Evolutionary conservation across 2,329 filamentous ascomycete species (phyloP), one percentile per base, ranked within the genome.

Genomic region (Plenodomus lindquistii): DNA sequence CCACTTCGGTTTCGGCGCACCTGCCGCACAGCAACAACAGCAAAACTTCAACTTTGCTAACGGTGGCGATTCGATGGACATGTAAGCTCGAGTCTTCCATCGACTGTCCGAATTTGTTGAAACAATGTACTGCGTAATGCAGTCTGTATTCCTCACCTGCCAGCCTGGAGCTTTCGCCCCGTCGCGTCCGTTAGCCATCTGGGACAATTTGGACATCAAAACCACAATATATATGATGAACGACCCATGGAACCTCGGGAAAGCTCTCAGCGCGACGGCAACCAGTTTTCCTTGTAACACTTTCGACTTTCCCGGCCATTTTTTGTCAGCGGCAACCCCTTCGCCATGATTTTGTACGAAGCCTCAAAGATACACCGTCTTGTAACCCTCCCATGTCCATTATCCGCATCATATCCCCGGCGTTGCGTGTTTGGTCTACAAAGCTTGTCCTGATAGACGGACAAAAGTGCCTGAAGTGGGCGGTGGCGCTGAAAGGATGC

Each of bases 31-130:
- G 65, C 67, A 69, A 48, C 86, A 89, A 69, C 84, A 87, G 65
- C 87, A 88, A 61, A 88, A 89, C 70, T 99, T 97, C 85, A 96
- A 90, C 84, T 99, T 99, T 73, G 89, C 89, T 73, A 91, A 85
- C 67, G 84, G 84, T 54, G 83, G 80, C 59, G 86, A 88, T 67
- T 84, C 83, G 35, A 89, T 89, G 85, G 86, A 89, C 68, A 89
- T 87, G 84, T 87, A 82, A 82, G 74, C 46, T 42, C 24, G 44
- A 16, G 19, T 18, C 36, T 18, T 24, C 35, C 43, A 21, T 40
- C 36, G 50, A 40, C 44, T 40, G 35, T 56, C 44, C 40, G 31
- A 40, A 45, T 36, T 42, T 34, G 40, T 51, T 47, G 48, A 52
- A 40, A 38, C 40, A 42, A 35, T 41, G 40, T 42, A 48, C 49